Conservation (phyloP, 78 protist genomes). For the Dictyostelium discoideum region DNA sequence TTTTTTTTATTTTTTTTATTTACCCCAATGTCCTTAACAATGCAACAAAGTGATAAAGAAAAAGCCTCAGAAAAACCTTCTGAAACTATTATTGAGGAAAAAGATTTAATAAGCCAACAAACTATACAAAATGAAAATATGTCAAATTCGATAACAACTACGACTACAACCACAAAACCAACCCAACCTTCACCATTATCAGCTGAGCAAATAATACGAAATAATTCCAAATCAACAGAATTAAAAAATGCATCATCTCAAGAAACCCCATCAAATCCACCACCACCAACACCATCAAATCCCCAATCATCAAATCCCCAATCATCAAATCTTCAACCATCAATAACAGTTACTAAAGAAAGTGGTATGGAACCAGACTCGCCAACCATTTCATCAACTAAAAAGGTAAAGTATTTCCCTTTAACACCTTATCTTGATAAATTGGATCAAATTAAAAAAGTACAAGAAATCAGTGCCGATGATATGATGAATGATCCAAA, state of each 20-base stretch:
- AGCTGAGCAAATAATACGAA: neutral
- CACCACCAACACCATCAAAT: neutral
- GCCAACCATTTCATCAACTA: neutral
- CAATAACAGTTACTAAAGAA: neutral
- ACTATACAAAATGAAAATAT: neutral
- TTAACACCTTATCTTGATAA: neutral
- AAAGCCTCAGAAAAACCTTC: neutral
- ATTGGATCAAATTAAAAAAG: slow-evolving; percentile 13
- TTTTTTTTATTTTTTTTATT: no score
- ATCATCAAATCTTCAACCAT: neutral
- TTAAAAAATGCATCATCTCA: no score
- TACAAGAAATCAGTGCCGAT: neutral
- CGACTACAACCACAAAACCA: neutral
- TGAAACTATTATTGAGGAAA: neutral
- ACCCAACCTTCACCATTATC: neutral
- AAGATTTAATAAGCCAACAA: neutral
- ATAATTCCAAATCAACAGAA: no score
- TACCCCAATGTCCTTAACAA: neutral
- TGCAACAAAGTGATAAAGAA: neutral
- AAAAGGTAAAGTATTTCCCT: slow-evolving; percentile 7
- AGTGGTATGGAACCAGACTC: neutral
- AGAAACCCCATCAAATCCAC: no score
- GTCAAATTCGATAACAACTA: neutral
- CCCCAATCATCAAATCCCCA: neutral
- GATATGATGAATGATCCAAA: slow-evolving; percentile 1